phyloP scores from a whole-genome alignment of 2,329 filamentous ascomycete species.

The Diaporthe caulivora region DNA sequence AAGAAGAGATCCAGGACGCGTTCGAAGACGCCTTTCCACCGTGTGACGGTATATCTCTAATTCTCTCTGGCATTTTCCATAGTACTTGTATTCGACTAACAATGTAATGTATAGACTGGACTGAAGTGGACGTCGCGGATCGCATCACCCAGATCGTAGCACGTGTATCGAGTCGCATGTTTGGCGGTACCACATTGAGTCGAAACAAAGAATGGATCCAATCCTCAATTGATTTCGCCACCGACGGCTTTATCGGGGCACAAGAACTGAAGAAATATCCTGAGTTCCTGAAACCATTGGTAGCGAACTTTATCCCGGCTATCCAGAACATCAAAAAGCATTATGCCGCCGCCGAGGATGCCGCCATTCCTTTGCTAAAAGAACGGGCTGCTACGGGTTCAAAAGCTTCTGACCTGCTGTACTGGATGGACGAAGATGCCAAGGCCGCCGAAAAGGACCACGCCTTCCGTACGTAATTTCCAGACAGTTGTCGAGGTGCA shows the following conservation, averaged over 20 bases:
- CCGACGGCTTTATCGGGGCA: slow-evolving; percentile 46
- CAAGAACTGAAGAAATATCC: slow-evolving; percentile 41
- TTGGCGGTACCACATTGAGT: slow-evolving; percentile 43
- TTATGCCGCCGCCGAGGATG: slow-evolving; percentile 41
- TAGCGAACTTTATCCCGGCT: slow-evolving; percentile 44
- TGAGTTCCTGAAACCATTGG: slow-evolving; percentile 44
- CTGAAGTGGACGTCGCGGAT: slow-evolving; percentile 42
- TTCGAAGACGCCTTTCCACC: slow-evolving; percentile 42
- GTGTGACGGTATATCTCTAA: slow-evolving; percentile 40
- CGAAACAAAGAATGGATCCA: slow-evolving; percentile 48
- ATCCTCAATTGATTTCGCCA: slow-evolving; percentile 46
- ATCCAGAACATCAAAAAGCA: slow-evolving; percentile 45
- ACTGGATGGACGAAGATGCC: slow-evolving; percentile 43
- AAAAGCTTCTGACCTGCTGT: slow-evolving; percentile 43
- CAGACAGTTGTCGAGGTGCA: slow-evolving; percentile 38
- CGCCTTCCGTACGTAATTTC: not conserved
- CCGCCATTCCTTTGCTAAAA: slow-evolving; percentile 45
- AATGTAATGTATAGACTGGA: slow-evolving; percentile 31
- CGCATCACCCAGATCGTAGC: slow-evolving; percentile 45
- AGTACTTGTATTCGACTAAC: not conserved
- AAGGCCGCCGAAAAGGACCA: not conserved
- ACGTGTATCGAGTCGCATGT: slow-evolving; percentile 47
- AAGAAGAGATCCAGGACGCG: slow-evolving; percentile 43
- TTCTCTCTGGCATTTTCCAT: not conserved
- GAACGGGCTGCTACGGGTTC: slow-evolving; percentile 16